Evolutionary conservation across 2,329 filamentous ascomycete species (phyloP).

Genomic region (Davidsoniella australis): DNA sequence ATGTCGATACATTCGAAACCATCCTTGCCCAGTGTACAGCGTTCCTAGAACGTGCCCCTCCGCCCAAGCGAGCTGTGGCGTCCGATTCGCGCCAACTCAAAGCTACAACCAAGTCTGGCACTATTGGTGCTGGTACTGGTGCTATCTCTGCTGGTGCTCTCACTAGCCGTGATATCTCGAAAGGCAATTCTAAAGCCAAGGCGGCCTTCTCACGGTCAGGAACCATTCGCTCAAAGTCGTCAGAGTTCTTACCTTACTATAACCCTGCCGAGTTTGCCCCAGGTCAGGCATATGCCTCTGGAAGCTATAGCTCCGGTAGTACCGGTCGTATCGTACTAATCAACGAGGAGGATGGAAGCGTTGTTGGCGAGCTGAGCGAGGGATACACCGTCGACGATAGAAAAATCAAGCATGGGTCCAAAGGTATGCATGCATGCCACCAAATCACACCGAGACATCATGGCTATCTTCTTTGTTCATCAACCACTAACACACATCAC

Average conservation of each 20-base stretch:
- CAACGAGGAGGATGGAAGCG: conserved; percentile 89
- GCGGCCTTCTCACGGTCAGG: conserved; percentile 16
- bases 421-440: conserved; percentile 45
- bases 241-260: conserved; percentile 43
- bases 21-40: conserved; percentile 96
- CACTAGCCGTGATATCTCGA: background rate
- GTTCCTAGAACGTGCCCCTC: conserved; percentile 70
- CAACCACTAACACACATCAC: background rate
- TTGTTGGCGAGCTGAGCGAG: conserved; percentile 79
- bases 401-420: conserved; percentile 67
- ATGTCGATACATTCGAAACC: conserved; percentile 91
- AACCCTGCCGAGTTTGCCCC: conserved; percentile 68
- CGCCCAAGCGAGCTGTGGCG: conserved; percentile 27
- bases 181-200: conserved; percentile 22
- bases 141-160: conserved; percentile 16
- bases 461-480: background rate
- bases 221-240: conserved; percentile 13
- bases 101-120: no score
- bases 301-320: conserved; percentile 34
- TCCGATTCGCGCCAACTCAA: conserved; percentile 16
- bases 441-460: conserved; percentile 12
- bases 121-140: no score
- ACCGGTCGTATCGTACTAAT: conserved; percentile 75
- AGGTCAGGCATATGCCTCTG: conserved; percentile 59
- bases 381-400: conserved; percentile 67